These are phyloP conservation scores for Eremochloa ophiuroides DNA, from an alignment of 176 grass and related monocot species.

Conservation along the genomic window DNA sequence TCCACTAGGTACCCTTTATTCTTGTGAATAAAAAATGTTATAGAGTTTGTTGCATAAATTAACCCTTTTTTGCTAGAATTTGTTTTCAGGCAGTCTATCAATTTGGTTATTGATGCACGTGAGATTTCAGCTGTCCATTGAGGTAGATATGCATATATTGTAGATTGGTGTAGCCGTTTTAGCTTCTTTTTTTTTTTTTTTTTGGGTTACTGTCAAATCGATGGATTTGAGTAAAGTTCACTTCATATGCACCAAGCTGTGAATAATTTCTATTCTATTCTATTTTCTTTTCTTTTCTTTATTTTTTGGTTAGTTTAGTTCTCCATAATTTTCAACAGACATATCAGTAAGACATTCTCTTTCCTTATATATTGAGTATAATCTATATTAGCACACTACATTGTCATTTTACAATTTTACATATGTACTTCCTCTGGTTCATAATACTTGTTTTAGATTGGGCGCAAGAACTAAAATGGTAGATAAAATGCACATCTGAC, in stretches of 20 bases:
- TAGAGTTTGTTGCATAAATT: not conserved
- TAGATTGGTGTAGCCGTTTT: not conserved
- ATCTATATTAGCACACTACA: not conserved
- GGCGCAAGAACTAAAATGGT: not conserved
- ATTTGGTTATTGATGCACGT: slow-evolving; percentile 49
- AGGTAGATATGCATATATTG: slow-evolving; percentile 38
- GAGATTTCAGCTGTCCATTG: slow-evolving; percentile 55
- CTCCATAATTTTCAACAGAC: not conserved
- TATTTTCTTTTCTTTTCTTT: not conserved
- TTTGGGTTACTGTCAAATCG: not conserved
- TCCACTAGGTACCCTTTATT: slow-evolving; percentile 41
- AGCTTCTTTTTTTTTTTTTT: not conserved
- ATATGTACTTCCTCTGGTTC: not conserved
- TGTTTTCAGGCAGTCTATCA: not conserved
- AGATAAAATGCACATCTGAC: not conserved
- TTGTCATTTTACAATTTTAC: not conserved
- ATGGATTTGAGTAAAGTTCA: not conserved
- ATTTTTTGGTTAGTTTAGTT: not conserved
- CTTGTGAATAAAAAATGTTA: not conserved
- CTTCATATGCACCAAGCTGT: not conserved
- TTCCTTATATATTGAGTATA: not conserved
- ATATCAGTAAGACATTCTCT: not conserved
- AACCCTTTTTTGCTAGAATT: not conserved
- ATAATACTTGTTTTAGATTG: not conserved
- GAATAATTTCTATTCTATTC: not conserved